Evolutionary conservation across 768 basidiomycete genomes (phyloP), one percentile per base, ranked within the genome.

Genomic region (Boletus sensibilis): DNA sequence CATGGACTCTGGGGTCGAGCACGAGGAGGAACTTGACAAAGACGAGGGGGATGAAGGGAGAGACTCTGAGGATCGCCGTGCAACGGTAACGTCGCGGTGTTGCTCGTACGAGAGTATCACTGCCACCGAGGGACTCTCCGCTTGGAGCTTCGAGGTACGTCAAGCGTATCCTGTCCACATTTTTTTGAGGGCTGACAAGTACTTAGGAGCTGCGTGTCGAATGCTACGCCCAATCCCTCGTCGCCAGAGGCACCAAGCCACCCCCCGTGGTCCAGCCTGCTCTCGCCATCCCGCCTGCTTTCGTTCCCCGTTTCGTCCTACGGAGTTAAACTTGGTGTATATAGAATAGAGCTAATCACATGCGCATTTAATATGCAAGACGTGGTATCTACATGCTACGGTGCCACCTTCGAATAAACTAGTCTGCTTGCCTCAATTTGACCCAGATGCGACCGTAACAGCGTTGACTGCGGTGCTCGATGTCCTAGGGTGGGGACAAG

Each of bases 101-200:
- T 61, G 38, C 47, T 45, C 57, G 48, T 69, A 64, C 31, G 56
- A 66, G 66, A 72, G 69, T 18, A 70, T 70, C 56, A 64, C 61
- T 2, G 71, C 71, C 23, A 42, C 55, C 3, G 49, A 47, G 13
- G 69, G 71, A 9, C 64, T 71, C 0, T 18, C 50, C 0, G 56
- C 51, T 0, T 67, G 65, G 64, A 72, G 71, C 55, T 70, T 70
- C 56, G 69, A 70, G 61, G 69, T 66, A n/a, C n/a, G 58, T 40
- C 39, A 1, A 2, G 31, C n/a, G 8, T 7, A 3, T 5, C 3
- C 1, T 25, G 25, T 8, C 8, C 13, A 3, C 8, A 12, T 5
- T 5, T 27, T 8, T 38, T 2, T 14, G 33, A 21, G 20, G 41
- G 45, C 55, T 63, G 8, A 41, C 5, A 0, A 2, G 7, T 25